Evolutionary conservation across 495 filamentous ascomycete genomes (phyloP), one percentile per base, ranked within the genome.

Genomic region (Lophiotrema nucula): DNA sequence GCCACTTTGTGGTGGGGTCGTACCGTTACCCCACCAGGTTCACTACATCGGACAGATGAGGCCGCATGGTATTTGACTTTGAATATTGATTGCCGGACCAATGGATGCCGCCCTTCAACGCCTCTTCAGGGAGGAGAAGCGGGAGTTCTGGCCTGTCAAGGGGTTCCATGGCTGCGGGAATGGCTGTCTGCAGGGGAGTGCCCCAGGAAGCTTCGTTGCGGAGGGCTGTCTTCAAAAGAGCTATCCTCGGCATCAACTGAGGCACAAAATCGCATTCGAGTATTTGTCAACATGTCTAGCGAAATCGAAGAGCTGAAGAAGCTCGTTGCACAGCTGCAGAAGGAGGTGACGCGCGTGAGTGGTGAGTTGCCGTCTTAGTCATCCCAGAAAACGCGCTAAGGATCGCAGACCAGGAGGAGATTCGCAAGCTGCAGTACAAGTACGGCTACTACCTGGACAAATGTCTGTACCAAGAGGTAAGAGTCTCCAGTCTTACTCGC

Each of bases 371-470:
- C 2, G 21, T 2, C 58, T 15, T 44, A 42, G 26, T 19, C 24
- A 38, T 13, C 0, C 5, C 22, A 2, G 22, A 25, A 49, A 15
- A 3, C 18, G 51, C 47, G 56, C 64, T 47, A 41, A 38, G 45
- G 19, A 21, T 11, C 10, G 11, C 28, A 63, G 60, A 63, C 38
- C 53, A 54, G 21, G 26, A 47, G 21, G 79, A 81, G 60, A 73
- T 81, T 28, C 74, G 76, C 59, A 81, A 82, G 56, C 68, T 75
- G 4, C 79, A 81, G 58, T 74, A 72, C 73, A 80, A 80, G 61
- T 82, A 82, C 62, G 79, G 79, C 46, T 82, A 82, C 68, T 82
- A 82, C 60, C 74, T 82, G 38, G 79, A 82, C 69, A 82, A 82
- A 47, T 82, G 79, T 55, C 70, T 81, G 1, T 82, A 82, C 71